Evolutionary conservation across 805 yeast genomes (phyloP).

Genomic region (Helenozyma baotianmanensis): DNA sequence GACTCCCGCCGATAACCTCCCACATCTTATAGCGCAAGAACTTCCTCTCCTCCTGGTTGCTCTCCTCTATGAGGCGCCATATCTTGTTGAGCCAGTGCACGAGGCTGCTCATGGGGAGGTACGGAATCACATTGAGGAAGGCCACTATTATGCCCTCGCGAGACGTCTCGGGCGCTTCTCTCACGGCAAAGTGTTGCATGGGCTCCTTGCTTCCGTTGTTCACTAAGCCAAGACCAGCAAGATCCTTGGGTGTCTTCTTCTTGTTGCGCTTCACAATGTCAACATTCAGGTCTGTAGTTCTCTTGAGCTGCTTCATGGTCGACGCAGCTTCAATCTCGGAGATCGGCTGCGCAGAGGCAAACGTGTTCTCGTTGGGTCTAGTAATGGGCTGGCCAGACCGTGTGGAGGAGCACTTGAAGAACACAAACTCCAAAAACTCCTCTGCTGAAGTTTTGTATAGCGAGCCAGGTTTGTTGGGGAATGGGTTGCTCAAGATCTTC

Average conservation of each 20-base stretch:
- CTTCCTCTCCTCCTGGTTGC: conserved; percentile 33
- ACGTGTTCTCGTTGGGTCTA: conserved; percentile 6
- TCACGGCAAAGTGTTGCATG: conserved; percentile 18
- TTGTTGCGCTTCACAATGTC: conserved; percentile 29
- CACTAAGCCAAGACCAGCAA: conserved; percentile 10
- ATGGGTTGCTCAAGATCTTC: conserved; percentile 25
- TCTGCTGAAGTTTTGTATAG: conserved; percentile 18
- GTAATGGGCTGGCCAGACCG: conserved; percentile 26
- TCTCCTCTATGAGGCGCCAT: conserved; percentile 29
- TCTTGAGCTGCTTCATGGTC: conserved; percentile 26
- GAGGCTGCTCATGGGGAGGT: conserved; percentile 41
- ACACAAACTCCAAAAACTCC: conserved; percentile 40
- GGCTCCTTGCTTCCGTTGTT: conserved; percentile 8
- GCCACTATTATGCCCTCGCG: conserved; percentile 47
- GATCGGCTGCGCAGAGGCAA: conserved; percentile 37
- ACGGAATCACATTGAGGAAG: conserved; percentile 50
- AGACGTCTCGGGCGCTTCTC: conserved; percentile 33
- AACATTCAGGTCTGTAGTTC: conserved; percentile 10
- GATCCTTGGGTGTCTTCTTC: conserved; percentile 30
- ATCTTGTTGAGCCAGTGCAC: conserved; percentile 45
- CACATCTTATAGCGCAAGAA: conserved; percentile 43
- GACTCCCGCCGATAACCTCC: conserved; percentile 53
- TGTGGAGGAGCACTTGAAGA: conserved; percentile 34
- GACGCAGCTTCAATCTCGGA: conserved; percentile 34
- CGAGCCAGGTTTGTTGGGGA: conserved; percentile 5